phyloP scores from a whole-genome alignment of 257 asterid genomes.

The Misopates orontium region DNA sequence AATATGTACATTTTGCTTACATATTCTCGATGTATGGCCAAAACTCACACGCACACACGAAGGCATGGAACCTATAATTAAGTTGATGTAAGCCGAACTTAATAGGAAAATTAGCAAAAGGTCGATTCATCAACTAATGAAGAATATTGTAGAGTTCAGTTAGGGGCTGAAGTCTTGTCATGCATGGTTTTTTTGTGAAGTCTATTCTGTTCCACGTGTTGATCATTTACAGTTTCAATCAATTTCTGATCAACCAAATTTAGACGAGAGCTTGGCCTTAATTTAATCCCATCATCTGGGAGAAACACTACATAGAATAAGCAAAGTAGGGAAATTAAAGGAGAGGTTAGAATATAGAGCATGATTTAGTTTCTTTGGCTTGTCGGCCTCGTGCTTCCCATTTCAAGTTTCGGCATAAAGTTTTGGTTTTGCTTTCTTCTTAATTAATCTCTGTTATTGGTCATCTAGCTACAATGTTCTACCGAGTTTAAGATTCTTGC shows the following conservation, averaged over 20 bases:
- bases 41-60: no score
- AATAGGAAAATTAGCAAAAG: no score
- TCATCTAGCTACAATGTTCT: conserved; percentile 2
- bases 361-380: conserved; percentile 27
- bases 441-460: conserved; percentile 2
- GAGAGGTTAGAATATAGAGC: background rate
- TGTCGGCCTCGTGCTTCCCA: conserved; percentile 49
- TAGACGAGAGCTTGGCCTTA: conserved; percentile 14
- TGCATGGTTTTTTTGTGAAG: conserved; percentile 24
- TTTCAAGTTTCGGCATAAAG: conserved; percentile 28
- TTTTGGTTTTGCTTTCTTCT: conserved; percentile 21
- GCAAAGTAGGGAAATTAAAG: background rate
- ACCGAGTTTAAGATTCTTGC: conserved; percentile 10
- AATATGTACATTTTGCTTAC: no score
- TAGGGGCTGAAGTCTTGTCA: conserved; percentile 22
- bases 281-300: conserved; percentile 41
- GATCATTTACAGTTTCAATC: background rate
- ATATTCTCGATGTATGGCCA: no score
- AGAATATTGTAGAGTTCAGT: background rate
- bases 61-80: no score
- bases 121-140: background rate
- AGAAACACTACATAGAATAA: conserved; percentile 11
- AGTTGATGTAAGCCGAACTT: no score
- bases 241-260: background rate
- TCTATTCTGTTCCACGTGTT: conserved; percentile 29